phyloP scores from a whole-genome alignment of 768 basidiomycete species.

The Hypsizygus marmoreus region DNA sequence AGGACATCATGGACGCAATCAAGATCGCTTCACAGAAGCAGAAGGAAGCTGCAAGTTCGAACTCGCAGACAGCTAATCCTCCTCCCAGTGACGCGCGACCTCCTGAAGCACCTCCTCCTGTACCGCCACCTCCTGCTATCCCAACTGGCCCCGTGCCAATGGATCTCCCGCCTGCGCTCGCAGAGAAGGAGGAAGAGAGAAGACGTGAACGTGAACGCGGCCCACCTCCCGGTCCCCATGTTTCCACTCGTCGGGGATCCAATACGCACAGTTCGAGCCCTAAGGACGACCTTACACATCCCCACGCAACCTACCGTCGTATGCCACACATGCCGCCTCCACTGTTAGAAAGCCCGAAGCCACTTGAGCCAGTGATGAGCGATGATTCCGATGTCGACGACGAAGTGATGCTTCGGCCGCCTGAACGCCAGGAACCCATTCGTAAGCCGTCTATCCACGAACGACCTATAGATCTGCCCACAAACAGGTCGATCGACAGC shows the following conservation, averaged over 20 bases:
- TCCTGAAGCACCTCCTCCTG: neutral
- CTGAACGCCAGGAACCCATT: conserved; percentile 13
- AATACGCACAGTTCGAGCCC: conserved; percentile 20
- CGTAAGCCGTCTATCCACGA: conserved; percentile 19
- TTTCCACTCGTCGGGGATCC: conserved; percentile 22
- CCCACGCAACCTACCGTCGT: conserved; percentile 1
- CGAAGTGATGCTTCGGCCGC: conserved; percentile 20
- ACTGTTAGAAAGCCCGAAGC: too few relatives aligned
- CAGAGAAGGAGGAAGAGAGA: conserved; percentile 5
- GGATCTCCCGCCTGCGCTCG: conserved; percentile 4
- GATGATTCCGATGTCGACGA: conserved; percentile 22
- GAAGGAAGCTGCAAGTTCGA: conserved; percentile 12
- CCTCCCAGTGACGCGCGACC: conserved; percentile 1
- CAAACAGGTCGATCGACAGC: conserved; percentile 14
- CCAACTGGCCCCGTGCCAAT: conserved; percentile 1
- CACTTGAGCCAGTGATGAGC: too few relatives aligned
- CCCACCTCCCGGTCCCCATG: conserved; percentile 1
- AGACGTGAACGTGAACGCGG: conserved; percentile 17
- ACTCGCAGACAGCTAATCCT: conserved; percentile 5
- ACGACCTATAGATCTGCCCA: conserved; percentile 6
- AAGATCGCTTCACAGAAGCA: conserved; percentile 26
- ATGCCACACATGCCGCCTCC: too few relatives aligned
- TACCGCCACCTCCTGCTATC: neutral
- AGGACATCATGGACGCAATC: conserved; percentile 49
- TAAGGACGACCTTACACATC: conserved; percentile 15